phyloP scores from a whole-genome alignment of 163 green algal genomes.

The Chlamydomonas reinhardtii region DNA sequence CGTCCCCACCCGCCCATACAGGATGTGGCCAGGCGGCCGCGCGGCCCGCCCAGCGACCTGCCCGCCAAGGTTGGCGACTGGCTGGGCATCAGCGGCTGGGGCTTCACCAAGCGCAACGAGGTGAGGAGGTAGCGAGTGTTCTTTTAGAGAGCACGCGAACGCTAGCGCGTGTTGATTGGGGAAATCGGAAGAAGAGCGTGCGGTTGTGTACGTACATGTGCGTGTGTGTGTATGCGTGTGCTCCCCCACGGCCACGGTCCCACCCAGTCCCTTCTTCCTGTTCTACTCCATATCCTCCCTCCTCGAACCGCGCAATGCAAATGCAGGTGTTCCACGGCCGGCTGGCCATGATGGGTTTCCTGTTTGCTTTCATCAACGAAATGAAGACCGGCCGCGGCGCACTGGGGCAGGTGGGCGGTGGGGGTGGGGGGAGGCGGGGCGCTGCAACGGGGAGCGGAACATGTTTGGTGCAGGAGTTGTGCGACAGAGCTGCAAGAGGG shows the following conservation, averaged over 20 bases:
- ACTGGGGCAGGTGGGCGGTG: conserved; percentile 36
- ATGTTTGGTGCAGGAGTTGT: too few species aligned
- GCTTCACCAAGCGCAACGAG: conserved; percentile 60
- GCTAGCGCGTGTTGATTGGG: too few species aligned
- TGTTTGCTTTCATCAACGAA: conserved; percentile 25
- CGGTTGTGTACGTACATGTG: too few species aligned
- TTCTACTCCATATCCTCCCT: too few species aligned
- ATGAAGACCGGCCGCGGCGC: conserved; percentile 33
- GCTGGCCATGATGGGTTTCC: conserved; percentile 49
- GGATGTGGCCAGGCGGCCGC: conserved; percentile 45
- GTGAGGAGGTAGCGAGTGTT: too few species aligned
- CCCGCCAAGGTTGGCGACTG: conserved; percentile 36
- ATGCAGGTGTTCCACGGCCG: conserved; percentile 51
- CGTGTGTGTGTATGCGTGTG: too few species aligned
- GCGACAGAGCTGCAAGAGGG: too few species aligned
- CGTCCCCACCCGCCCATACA: not conserved
- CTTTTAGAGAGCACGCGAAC: too few species aligned
- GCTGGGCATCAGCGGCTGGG: conserved; percentile 51
- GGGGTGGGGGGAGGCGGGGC: not conserved
- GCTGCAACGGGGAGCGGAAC: not conserved
- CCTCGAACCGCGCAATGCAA: too few species aligned
- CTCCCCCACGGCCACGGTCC: too few species aligned
- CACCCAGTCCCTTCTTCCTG: too few species aligned
- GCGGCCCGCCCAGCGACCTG: conserved; percentile 32
- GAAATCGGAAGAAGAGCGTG: too few species aligned